Evolutionary conservation across 495 filamentous ascomycete genomes (phyloP).

Genomic region (Lasiosphaeria hispida): DNA sequence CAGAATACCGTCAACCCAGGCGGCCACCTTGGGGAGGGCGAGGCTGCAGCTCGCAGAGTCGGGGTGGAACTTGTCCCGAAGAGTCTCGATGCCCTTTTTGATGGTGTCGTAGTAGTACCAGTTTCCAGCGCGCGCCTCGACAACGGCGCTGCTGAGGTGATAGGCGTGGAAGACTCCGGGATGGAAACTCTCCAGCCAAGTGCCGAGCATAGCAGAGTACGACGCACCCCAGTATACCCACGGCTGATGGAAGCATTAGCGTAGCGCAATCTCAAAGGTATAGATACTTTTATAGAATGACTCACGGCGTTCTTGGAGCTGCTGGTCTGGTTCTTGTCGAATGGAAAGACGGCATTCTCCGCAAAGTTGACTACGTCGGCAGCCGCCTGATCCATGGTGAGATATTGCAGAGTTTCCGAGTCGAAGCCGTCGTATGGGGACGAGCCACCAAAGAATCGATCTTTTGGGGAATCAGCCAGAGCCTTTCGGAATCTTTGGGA

Average conservation of each 20-base stretch:
- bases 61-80: constrained; percentile 31
- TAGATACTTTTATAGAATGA: too few species aligned
- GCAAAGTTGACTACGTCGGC: constrained; percentile 62
- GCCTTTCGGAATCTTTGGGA: not conserved
- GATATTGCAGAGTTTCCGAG: constrained; percentile 56
- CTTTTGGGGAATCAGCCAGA: constrained; percentile 20
- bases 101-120: constrained; percentile 66
- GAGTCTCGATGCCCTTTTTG: constrained; percentile 48
- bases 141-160: constrained; percentile 60
- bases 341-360: constrained; percentile 54
- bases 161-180: constrained; percentile 67
- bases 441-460: constrained; percentile 60
- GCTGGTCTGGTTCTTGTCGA: constrained; percentile 51
- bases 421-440: constrained; percentile 57
- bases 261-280: too few species aligned
- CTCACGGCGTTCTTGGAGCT: constrained; percentile 46
- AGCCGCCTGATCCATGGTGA: constrained; percentile 60
- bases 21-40: constrained; percentile 53
- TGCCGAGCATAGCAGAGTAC: constrained; percentile 61
- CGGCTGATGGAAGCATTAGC: constrained; percentile 34
- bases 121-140: constrained; percentile 59
- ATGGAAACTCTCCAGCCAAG: constrained; percentile 58
- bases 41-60: constrained; percentile 49
- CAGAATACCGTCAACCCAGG: constrained; percentile 54
- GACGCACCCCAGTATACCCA: constrained; percentile 63